These are phyloP conservation scores for Rhododendron henanense DNA, from an alignment of 148 eudicot genomes.

Conservation along the genomic window DNA sequence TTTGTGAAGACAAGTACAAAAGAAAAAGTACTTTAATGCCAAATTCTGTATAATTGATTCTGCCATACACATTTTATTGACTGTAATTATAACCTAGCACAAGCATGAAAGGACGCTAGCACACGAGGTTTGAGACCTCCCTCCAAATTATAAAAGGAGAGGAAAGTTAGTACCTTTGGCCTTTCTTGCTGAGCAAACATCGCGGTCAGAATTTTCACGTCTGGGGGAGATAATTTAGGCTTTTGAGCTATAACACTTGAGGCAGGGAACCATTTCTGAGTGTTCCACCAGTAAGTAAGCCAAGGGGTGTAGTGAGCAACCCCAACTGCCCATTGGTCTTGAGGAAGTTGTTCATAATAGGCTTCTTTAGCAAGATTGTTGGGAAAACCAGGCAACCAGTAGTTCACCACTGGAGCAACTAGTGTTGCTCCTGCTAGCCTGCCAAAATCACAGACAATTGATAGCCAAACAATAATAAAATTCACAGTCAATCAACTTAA, in stretches of 20 bases:
- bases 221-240: slow-evolving; percentile 22
- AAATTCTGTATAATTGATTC: background rate
- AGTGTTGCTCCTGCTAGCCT: slow-evolving; percentile 44
- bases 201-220: slow-evolving; percentile 21
- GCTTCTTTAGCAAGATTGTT: slow-evolving; percentile 30
- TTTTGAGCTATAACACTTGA: slow-evolving; percentile 19
- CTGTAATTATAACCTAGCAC: background rate
- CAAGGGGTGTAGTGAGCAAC: slow-evolving; percentile 44
- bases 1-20: background rate
- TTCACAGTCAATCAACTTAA: background rate
- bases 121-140: background rate
- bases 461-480: background rate
- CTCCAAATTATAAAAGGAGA: background rate
- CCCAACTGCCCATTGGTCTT: slow-evolving; percentile 42
- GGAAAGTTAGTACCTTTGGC: slow-evolving; percentile 18
- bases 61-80: background rate
- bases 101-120: background rate
- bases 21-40: background rate
- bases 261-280: slow-evolving; percentile 43
- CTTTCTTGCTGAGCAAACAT: background rate
- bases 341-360: slow-evolving; percentile 19
- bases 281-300: slow-evolving; percentile 59
- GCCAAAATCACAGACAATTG: slow-evolving; percentile 8
- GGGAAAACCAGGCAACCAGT: slow-evolving; percentile 41
- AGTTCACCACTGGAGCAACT: slow-evolving; percentile 41